These are phyloP conservation scores for Naematelia aurantialba DNA, from an alignment of 768 basidiomycete species.

Conservation along the genomic window DNA sequence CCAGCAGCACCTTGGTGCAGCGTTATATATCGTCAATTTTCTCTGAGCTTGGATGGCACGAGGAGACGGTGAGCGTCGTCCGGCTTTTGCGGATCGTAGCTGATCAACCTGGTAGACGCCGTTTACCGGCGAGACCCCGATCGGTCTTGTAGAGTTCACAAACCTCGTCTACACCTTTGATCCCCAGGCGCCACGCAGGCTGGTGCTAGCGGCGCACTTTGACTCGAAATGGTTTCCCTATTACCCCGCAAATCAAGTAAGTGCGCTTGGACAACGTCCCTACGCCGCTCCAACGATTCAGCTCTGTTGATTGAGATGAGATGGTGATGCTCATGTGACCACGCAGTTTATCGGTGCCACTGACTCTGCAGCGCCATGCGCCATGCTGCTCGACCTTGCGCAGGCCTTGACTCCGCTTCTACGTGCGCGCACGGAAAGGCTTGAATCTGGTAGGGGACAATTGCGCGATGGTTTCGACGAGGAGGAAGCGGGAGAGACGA, in stretches of 20 bases:
- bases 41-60: slow-evolving; percentile 72
- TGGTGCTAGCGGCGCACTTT: slow-evolving; percentile 87
- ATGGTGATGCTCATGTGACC: too few relatives aligned
- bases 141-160: slow-evolving; percentile 71
- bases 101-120: slow-evolving; percentile 54
- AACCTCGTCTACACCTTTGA: slow-evolving; percentile 96
- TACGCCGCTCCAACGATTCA: too few relatives aligned
- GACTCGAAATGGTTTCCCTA: slow-evolving; percentile 82
- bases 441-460: slow-evolving; percentile 61
- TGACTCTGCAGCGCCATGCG: slow-evolving; percentile 92
- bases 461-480: slow-evolving; percentile 58
- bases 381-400: slow-evolving; percentile 88
- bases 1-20: slow-evolving; percentile 75
- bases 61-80: slow-evolving; percentile 58
- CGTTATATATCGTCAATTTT: slow-evolving; percentile 74
- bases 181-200: slow-evolving; percentile 70
- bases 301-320: neutral
- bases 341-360: slow-evolving; percentile 90
- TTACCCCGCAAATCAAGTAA: slow-evolving; percentile 71
- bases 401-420: slow-evolving; percentile 64
- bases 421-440: slow-evolving; percentile 52
- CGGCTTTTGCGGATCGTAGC: neutral
- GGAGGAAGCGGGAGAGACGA: slow-evolving; percentile 70
- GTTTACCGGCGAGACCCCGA: slow-evolving; percentile 75
- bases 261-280: too few relatives aligned